Base-by-base conservation (phyloP, 1,284 basidiomycete species). In the Puccinia horiana region DNA sequence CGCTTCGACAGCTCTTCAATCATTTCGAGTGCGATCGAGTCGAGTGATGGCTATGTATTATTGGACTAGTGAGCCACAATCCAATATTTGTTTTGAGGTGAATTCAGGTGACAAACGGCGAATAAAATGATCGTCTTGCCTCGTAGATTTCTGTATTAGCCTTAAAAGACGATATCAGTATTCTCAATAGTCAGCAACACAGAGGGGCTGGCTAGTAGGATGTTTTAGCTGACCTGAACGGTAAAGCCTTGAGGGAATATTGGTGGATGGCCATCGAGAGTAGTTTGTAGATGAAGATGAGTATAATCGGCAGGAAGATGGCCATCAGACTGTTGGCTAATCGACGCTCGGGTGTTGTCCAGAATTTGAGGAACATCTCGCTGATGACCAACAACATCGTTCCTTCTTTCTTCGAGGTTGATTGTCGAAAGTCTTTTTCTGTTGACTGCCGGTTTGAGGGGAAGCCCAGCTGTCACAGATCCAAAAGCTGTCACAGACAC, bases 71-170 rank as follows among this genome's bases (percentile, higher is more conserved):
- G 58, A 77, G 37, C 35, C 5, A n/a, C 4, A n/a, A 40, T 18
- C 26, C 23, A 8, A 16, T n/a, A 4, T 35, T 9, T 26, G 12
- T 56, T 49, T 70, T 35, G 18, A 29, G 11, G 61, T 32, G n/a
- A n/a, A 23, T 26, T 5, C 23, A 8, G 40, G 5, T 18, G 12
- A 77, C 75, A 58, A 26, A 77, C 75, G 32, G 75, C 56, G n/a
- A 77, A 44, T 2, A 77, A 8, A 58, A 77, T 77, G 56, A 77
- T 77, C 3, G 75, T 77, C 32, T 77, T 61, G 4, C 75, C 75
- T 4, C 61, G 56, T n/a, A 77, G 20, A 58, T 61, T 77, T 40
- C 75, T 77, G 44, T 9, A 40, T 42, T 54, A 35, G 4, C 32
- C 23, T 32, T 49, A 26, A 23, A 56, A 35, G 23, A 37, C 37